phyloP scores from a whole-genome alignment of 352 stramenopile genomes.

The Phytophthora nicotianae region DNA sequence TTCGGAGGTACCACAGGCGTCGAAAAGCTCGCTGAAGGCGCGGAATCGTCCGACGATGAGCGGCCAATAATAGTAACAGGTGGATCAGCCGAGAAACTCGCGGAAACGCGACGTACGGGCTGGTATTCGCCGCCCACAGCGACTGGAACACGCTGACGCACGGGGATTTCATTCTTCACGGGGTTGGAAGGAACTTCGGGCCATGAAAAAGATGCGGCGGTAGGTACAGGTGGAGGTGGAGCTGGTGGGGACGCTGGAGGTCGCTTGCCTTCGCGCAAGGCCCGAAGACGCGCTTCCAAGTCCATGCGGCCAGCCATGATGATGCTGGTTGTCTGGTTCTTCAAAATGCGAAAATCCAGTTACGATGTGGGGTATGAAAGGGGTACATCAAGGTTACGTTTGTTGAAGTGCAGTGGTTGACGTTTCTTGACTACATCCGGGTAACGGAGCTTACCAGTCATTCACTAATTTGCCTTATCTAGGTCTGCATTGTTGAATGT shows the following conservation, averaged over 20 bases:
- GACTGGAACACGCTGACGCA: slow-evolving; percentile 12
- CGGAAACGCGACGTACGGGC: slow-evolving; percentile 18
- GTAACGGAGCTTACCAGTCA: too few species aligned
- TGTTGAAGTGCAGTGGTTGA: too few species aligned
- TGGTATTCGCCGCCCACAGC: slow-evolving; percentile 1
- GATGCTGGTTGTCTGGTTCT: slow-evolving; percentile 8
- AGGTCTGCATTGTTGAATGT: too few species aligned
- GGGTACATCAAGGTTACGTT: slow-evolving; percentile 1
- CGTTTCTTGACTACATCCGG: too few species aligned
- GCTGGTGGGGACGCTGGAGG: not conserved
- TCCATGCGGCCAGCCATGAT: slow-evolving; percentile 44
- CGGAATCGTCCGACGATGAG: slow-evolving; percentile 11
- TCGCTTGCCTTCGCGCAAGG: slow-evolving; percentile 48
- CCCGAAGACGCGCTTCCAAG: slow-evolving; percentile 65
- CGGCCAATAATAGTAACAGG: slow-evolving; percentile 23
- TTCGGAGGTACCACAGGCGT: slow-evolving; percentile 1
- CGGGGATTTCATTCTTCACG: slow-evolving; percentile 7
- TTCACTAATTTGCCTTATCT: too few species aligned
- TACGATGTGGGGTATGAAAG: not conserved
- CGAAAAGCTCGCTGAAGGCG: slow-evolving; percentile 3
- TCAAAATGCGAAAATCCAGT: slow-evolving; percentile 12
- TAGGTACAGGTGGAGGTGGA: slow-evolving; percentile 4
- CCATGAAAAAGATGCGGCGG: slow-evolving; percentile 27
- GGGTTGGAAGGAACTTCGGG: slow-evolving; percentile 27
- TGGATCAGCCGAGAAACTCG: slow-evolving; percentile 9